Base-by-base conservation (phyloP, 169 alveolate genomes). In the Theileria equi region DNA sequence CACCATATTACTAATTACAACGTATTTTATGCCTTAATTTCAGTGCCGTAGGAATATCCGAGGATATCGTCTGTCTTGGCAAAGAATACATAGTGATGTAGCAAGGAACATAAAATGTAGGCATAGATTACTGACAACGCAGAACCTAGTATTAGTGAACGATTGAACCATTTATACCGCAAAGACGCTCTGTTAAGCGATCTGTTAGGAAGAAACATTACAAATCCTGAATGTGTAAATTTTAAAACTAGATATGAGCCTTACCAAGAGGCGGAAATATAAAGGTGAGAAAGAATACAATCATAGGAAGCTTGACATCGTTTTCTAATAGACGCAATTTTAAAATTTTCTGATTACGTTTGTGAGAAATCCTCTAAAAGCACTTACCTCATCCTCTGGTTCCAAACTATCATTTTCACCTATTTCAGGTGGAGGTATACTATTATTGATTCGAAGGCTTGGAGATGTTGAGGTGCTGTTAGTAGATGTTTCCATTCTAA, bases 131-230 rank as follows among this genome's bases (percentile, higher is more conserved):
- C 81, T 21, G 59, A 36, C n/a, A 77, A 47, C 13, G 64, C 66
- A 11, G 78, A 41, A 1, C 81, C 73, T 28, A 66, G 69, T 26
- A 32, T 53, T 61, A 77, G 59, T 1, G 86, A 64, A 13, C 86
- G 52, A 50, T 38, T 32, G 19, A 72, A 62, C 81, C 80, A 66
- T 11, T n/a, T 17, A 48, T 77, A 77, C 5, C 65, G 52, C 32
- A 29, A 65, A 13, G 81, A 59, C 13, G 45, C 47, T 31, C 41
- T n/a, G 32, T 40, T 45, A 6, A 40, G 6, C 26, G 52, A 35
- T 35, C 59, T 44, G 25, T 52, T 58, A n/a, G 36, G 21, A 21
- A 23, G 16, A 54, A 52, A 77, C 16, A 35, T 28, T 13, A 77
- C 61, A 68, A 54, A 77, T 13, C 86, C 86, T 77, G 35, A 3